These are phyloP conservation scores for Fraxinus platypoda DNA, from an alignment of 305 asterid genomes.

Conservation along the genomic window DNA sequence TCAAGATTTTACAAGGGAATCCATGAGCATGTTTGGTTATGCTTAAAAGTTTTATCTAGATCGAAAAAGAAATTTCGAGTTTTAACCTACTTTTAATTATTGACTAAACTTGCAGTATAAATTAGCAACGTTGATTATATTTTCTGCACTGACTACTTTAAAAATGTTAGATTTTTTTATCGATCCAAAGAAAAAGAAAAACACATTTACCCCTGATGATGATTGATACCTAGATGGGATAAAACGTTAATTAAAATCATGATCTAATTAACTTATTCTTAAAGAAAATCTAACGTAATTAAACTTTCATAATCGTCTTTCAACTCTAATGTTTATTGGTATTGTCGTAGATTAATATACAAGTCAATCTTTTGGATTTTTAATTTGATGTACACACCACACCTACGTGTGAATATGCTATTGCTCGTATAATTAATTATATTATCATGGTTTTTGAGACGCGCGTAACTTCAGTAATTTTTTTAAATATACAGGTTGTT, in stretches of 20 bases:
- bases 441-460: neutral
- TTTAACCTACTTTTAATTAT: too few species aligned
- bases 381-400: neutral
- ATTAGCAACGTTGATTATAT: neutral
- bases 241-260: conserved; percentile 27
- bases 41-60: neutral
- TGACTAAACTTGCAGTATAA: too few species aligned
- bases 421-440: neutral
- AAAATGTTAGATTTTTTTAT: neutral
- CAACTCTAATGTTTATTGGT: neutral
- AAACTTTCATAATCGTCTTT: neutral
- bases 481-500: neutral
- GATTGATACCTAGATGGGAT: conserved; percentile 22
- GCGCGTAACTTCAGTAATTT: neutral
- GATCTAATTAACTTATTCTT: conserved; percentile 19
- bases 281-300: conserved; percentile 10
- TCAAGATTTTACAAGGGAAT: conserved; percentile 27
- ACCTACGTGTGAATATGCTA: neutral
- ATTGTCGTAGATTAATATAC: neutral
- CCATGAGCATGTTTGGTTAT: conserved; percentile 6
- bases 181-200: neutral
- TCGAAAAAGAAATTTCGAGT: too few species aligned
- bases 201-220: conserved; percentile 27
- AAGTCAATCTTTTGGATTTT: neutral
- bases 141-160: conserved; percentile 26